phyloP scores from a whole-genome alignment of 371 early-diverging fungal species.

The Parasitella parasitica region DNA sequence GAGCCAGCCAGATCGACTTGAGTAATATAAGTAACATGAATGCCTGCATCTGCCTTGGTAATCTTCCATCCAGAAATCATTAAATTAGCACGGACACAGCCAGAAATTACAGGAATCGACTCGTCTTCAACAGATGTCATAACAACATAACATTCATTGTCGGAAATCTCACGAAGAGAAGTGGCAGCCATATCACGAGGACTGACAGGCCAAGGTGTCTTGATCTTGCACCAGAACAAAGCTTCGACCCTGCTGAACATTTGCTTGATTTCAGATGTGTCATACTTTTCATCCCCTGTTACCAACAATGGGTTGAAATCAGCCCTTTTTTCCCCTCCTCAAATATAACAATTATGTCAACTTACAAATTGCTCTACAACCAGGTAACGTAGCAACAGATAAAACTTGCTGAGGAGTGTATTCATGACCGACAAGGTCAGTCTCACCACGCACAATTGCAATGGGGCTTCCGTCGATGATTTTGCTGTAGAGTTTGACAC shows the following conservation, averaged over 20 bases:
- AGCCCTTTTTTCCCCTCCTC: neutral
- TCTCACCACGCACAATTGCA: slow-evolving; percentile 30
- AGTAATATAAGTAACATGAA: slow-evolving; percentile 42
- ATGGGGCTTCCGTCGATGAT: slow-evolving; percentile 13
- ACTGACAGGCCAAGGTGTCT: slow-evolving; percentile 49
- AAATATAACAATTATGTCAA: neutral
- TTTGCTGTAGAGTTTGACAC: slow-evolving; percentile 28
- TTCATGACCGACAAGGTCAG: slow-evolving; percentile 10
- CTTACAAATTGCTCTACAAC: slow-evolving; percentile 34
- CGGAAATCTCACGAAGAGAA: slow-evolving; percentile 17
- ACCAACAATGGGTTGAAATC: neutral
- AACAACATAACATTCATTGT: slow-evolving; percentile 22
- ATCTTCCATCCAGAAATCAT: slow-evolving; percentile 49
- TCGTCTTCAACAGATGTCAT: slow-evolving; percentile 41
- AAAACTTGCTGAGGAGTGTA: slow-evolving; percentile 23
- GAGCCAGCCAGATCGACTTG: slow-evolving; percentile 48
- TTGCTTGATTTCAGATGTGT: slow-evolving; percentile 38
- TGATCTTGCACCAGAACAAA: slow-evolving; percentile 44
- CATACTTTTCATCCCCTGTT: slow-evolving; percentile 48
- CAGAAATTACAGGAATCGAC: slow-evolving; percentile 23
- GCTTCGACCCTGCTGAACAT: slow-evolving; percentile 26
- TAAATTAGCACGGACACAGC: slow-evolving; percentile 40
- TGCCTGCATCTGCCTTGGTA: slow-evolving; percentile 27
- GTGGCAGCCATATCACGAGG: slow-evolving; percentile 28
- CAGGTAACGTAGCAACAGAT: slow-evolving; percentile 24